A percentile compares a stretch with the other conserved stretches of the same genome.
Conservation (phyloP, 169 alveolate genomes). For the Amoebophrya sp. region DNA sequence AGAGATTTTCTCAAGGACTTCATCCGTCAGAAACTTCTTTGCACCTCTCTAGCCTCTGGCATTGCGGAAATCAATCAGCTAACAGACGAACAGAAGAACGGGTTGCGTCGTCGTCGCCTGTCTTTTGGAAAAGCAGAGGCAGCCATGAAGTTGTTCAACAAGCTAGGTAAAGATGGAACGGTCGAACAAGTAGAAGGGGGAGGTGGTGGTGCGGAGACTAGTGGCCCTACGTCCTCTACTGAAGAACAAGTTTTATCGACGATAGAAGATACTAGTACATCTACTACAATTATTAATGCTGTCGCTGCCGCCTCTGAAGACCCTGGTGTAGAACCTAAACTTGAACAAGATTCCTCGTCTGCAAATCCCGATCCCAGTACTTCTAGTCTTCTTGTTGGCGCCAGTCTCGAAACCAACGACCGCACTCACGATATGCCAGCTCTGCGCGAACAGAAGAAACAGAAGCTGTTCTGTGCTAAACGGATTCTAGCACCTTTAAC, state of each 20-base stretch:
- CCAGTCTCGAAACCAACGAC: neutral
- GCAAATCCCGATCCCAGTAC: too few relatives aligned
- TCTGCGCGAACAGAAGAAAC: neutral
- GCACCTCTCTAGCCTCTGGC: neutral
- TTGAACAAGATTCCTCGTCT: too few relatives aligned
- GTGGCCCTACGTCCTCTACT: too few relatives aligned
- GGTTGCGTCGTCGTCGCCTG: neutral
- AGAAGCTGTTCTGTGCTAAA: neutral
- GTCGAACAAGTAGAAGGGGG: too few relatives aligned
- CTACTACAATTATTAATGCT: too few relatives aligned
- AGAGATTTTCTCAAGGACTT: neutral
- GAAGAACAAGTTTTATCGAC: too few relatives aligned
- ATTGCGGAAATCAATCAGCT: neutral
- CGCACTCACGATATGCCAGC: neutral
- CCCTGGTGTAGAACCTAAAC: too few relatives aligned
- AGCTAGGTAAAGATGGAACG: neutral
- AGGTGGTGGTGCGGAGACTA: too few relatives aligned
- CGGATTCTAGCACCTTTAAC: constrained; percentile 57
- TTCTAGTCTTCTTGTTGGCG: neutral
- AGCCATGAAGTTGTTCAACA: neutral
- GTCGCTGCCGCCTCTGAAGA: too few relatives aligned
- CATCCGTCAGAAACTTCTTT: neutral
- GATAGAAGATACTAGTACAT: too few relatives aligned
- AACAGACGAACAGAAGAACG: neutral
- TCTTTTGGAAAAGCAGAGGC: neutral